Evolutionary conservation across 495 filamentous ascomycete genomes (phyloP).

Genomic region (Aspergillus saccharolyticus): DNA sequence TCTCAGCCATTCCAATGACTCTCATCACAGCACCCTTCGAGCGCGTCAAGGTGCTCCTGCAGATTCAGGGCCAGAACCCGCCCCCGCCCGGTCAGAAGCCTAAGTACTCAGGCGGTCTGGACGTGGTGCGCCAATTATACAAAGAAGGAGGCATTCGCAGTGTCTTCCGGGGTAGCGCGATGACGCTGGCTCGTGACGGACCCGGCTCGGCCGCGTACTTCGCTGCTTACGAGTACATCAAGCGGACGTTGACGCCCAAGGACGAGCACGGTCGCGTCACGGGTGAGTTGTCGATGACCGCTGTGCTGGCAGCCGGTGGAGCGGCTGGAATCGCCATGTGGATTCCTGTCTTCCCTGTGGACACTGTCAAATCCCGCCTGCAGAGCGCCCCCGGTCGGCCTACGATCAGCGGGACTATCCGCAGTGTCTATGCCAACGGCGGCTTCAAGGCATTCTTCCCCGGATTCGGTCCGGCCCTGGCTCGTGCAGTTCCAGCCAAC

Average conservation of each 20-base stretch:
- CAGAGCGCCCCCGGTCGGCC: constrained; percentile 88
- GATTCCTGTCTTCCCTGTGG: constrained; percentile 96
- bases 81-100: constrained; percentile 86
- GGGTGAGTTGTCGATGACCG: constrained; percentile 66
- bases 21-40: constrained; percentile 96
- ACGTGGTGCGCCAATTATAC: constrained; percentile 95
- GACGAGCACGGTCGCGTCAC: constrained; percentile 70
- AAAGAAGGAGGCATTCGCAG: constrained; percentile 82
- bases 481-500: constrained; percentile 91
- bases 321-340: constrained; percentile 97
- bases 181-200: constrained; percentile 90
- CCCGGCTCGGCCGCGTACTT: constrained; percentile 95
- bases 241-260: constrained; percentile 77
- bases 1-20: constrained; percentile 97
- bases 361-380: constrained; percentile 90
- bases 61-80: constrained; percentile 90
- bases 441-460: constrained; percentile 96
- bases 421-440: constrained; percentile 69
- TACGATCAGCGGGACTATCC: constrained; percentile 74
- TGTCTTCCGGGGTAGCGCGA: constrained; percentile 84
- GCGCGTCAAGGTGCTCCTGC: constrained; percentile 95
- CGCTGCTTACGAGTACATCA: constrained; percentile 93
- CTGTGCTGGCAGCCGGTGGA: constrained; percentile 82
- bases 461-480: constrained; percentile 87
- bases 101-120: constrained; percentile 80